Evolutionary conservation across 2,329 filamentous ascomycete species (phyloP), one percentile per base, ranked within the genome.

Genomic region (Pyrenophora teres): DNA sequence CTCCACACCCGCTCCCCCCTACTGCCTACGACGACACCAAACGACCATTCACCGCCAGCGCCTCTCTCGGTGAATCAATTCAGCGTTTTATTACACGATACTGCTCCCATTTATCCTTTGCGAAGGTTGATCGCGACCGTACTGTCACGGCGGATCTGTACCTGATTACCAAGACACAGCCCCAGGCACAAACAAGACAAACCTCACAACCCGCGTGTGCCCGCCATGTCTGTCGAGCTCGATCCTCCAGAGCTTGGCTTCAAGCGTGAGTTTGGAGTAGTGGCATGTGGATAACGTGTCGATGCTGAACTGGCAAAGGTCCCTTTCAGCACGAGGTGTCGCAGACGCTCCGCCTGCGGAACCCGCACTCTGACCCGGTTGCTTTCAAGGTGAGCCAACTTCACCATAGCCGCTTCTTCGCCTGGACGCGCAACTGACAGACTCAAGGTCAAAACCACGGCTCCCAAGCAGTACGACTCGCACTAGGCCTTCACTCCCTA

Each of bases 361-460:
- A 87, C 72, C 74, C 78, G 18, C 81, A 82, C 67, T 75, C 69
- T 50, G 80, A 84, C 54, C 78, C 84, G 6, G 77, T 87, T 50
- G 84, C 84, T 23, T 87, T 87, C 77, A 87, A 87, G 77, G 83
- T 83, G 71, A 63, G 77, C 67, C 49, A 19, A n/a, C n/a, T 19
- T 35, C 43, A 10, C 35, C 38, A 23, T 4, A 9, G 13, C 4
- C 6, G 7, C n/a, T 6, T 7, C 8, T 13, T 3, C 12, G 10
- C 32, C 9, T 15, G 40, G 36, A 31, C 46, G 35, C 12, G 21
- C 38, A 32, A 45, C 49, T 65, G 43, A 67, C 61, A 47, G 39
- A 25, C 32, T 36, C 30, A 65, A 96, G 92, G 94, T 99, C 77
- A 99, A 99, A 86, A 99, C 94, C 41, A 99, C 94, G 58, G 94